Evolutionary conservation across 2,329 filamentous ascomycete species (phyloP).

Genomic region (Basipetospora chlamydospora): DNA sequence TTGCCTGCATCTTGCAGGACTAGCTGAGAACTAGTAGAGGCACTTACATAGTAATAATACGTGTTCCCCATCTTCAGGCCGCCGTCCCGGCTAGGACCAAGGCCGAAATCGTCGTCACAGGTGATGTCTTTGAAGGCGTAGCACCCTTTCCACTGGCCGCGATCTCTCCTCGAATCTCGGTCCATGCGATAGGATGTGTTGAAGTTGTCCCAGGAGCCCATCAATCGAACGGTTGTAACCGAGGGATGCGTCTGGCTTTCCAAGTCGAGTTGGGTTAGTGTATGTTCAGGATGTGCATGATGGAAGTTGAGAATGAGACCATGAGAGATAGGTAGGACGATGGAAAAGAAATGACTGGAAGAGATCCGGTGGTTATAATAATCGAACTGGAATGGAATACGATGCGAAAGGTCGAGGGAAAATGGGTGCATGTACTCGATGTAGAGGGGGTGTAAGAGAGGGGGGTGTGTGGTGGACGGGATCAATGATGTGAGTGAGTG

Average conservation of each 20-base stretch:
- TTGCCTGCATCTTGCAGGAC: too few species aligned
- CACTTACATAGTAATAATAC: constrained; percentile 87
- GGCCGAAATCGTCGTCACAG: constrained; percentile 53
- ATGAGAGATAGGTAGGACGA: too few species aligned
- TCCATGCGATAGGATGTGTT: constrained; percentile 64
- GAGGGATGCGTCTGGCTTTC: constrained; percentile 43
- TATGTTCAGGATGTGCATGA: not conserved
- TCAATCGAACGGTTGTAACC: constrained; percentile 57
- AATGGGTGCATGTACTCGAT: too few species aligned
- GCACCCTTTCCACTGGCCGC: constrained; percentile 73
- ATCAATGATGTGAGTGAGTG: too few species aligned
- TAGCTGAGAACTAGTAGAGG: not conserved
- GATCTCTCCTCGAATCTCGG: constrained; percentile 59
- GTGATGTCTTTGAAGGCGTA: constrained; percentile 76
- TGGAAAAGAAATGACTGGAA: too few species aligned
- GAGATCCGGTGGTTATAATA: too few species aligned
- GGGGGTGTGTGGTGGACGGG: too few species aligned
- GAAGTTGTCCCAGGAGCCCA: constrained; percentile 97
- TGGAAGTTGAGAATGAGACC: constrained; percentile 1
- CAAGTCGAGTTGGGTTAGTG: not conserved
- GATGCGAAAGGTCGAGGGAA: too few species aligned
- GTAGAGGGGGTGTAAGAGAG: too few species aligned
- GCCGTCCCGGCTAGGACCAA: constrained; percentile 37
- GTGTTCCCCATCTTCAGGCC: constrained; percentile 84
- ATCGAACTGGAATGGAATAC: too few species aligned